Evolutionary conservation across 306 rosid genomes (phyloP).

Genomic region (Carpinus fangiana): DNA sequence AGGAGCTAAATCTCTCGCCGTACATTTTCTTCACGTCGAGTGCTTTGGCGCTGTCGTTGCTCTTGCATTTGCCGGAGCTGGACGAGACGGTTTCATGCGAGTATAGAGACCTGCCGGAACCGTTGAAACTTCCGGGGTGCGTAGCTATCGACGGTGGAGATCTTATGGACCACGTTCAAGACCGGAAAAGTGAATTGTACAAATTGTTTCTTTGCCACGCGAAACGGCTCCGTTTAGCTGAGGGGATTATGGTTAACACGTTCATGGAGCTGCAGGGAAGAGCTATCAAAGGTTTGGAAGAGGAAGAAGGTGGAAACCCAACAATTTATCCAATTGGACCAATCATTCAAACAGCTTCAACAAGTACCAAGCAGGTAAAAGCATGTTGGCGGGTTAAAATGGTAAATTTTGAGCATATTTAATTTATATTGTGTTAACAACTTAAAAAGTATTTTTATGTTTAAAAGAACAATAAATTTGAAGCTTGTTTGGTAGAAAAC

Average conservation of each 20-base stretch:
- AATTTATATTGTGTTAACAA: no score
- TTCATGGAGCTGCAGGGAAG: slow-evolving; percentile 32
- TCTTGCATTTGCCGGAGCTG: slow-evolving; percentile 26
- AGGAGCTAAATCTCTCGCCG: slow-evolving; percentile 29
- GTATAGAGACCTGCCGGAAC: slow-evolving; percentile 21
- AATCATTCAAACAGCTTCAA: slow-evolving; percentile 24
- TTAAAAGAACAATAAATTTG: no score
- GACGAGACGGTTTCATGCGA: slow-evolving; percentile 30
- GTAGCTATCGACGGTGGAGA: slow-evolving; percentile 25
- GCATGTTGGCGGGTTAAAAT: no score
- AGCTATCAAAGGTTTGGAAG: slow-evolving; percentile 21
- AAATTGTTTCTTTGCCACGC: slow-evolving; percentile 20
- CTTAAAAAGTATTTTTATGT: no score
- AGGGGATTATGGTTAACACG: slow-evolving; percentile 35
- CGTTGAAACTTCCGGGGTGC: slow-evolving; percentile 30
- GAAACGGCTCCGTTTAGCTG: slow-evolving; percentile 27
- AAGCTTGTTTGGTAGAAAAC: no score
- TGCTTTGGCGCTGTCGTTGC: slow-evolving; percentile 25
- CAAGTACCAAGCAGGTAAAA: not conserved
- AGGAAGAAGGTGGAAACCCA: slow-evolving; percentile 1
- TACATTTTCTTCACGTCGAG: slow-evolving; percentile 31
- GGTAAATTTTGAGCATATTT: no score
- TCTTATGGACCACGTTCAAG: slow-evolving; percentile 34
- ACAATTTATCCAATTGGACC: slow-evolving; percentile 45
- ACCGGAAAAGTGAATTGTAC: slow-evolving; percentile 23